A percentile compares a stretch with the other conserved stretches of the same genome.
Conservation (phyloP, 768 basidiomycete species). For the Termitomyces eurrhizus region DNA sequence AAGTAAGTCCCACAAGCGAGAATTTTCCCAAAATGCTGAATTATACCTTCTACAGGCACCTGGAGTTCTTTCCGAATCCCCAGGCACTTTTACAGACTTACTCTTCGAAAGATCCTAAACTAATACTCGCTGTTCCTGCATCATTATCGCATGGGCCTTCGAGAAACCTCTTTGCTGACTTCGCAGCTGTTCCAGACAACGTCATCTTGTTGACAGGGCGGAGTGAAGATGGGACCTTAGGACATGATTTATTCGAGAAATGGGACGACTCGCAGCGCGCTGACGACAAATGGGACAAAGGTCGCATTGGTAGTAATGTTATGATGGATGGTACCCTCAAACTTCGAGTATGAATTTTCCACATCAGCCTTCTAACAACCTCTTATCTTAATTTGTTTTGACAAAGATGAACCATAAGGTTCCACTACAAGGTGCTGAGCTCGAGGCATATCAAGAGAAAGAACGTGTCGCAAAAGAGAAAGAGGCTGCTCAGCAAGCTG, state of each 20-base stretch:
- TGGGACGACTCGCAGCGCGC: conserved; percentile 85
- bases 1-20: conserved; percentile 43
- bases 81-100: conserved; percentile 77
- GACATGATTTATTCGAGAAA: conserved; percentile 71
- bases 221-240: conserved; percentile 77
- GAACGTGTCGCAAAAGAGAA: conserved; percentile 78
- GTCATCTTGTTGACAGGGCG: conserved; percentile 82
- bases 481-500: conserved; percentile 83
- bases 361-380: neutral
- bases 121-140: conserved; percentile 90
- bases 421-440: conserved; percentile 82
- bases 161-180: conserved; percentile 78
- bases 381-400: conserved; percentile 6
- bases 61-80: conserved; percentile 89
- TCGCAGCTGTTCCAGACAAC: conserved; percentile 80
- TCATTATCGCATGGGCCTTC: conserved; percentile 93
- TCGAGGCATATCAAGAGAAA: conserved; percentile 74
- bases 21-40: neutral
- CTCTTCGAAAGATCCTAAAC: conserved; percentile 85
- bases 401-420: conserved; percentile 83
- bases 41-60: conserved; percentile 48
- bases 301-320: conserved; percentile 81
- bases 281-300: conserved; percentile 84
- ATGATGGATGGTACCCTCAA: conserved; percentile 73
- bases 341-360: conserved; percentile 49